These are phyloP conservation scores for Kazachstania viticola DNA, from an alignment of 805 yeast species.

Conservation along the genomic window DNA sequence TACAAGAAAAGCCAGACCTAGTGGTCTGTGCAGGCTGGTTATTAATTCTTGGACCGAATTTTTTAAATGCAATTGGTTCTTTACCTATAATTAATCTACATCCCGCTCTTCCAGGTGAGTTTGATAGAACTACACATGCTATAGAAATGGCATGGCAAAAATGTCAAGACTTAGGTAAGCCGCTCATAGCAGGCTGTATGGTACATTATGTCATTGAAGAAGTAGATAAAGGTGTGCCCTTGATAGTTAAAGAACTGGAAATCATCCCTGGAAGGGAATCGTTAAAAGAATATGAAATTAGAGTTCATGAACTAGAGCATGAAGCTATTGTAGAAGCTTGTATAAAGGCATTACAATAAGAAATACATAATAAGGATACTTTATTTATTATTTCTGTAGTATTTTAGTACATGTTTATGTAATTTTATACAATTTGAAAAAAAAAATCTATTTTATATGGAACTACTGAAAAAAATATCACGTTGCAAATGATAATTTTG, in stretches of 20 bases:
- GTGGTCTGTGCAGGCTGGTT: conserved; percentile 99
- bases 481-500: too few relatives aligned
- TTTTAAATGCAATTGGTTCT: conserved; percentile 51
- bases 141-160: conserved; percentile 94
- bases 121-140: conserved; percentile 88
- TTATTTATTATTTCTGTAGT: too few relatives aligned
- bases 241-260: conserved; percentile 68
- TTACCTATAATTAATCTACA: conserved; percentile 85
- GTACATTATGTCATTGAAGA: conserved; percentile 92
- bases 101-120: conserved; percentile 94
- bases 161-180: conserved; percentile 53
- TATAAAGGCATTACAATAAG: conserved; percentile 48
- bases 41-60: conserved; percentile 74
- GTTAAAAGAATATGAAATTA: conserved; percentile 64
- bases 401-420: too few relatives aligned
- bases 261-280: conserved; percentile 56
- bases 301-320: conserved; percentile 82
- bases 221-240: conserved; percentile 88
- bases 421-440: too few relatives aligned
- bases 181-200: conserved; percentile 88
- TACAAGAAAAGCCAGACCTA: conserved; percentile 60
- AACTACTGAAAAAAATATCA: too few relatives aligned
- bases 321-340: conserved; percentile 91
- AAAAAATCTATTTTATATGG: too few relatives aligned
- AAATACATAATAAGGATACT: too few relatives aligned